These are phyloP conservation scores for Galium porrigens DNA, from an alignment of 305 asterid species.

Conservation along the genomic window DNA sequence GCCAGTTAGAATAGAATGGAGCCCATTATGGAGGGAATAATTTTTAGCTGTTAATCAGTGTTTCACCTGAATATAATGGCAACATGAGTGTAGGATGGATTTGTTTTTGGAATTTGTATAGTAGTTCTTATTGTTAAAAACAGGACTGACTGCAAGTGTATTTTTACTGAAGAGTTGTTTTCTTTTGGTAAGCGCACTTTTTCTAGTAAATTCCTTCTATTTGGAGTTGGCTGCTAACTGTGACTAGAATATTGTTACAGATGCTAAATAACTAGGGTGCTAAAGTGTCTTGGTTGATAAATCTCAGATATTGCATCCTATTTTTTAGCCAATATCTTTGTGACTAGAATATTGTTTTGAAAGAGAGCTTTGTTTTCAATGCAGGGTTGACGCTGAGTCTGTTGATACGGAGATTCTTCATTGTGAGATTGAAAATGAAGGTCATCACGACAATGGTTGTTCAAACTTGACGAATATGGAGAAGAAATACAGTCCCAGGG, in stretches of 20 bases:
- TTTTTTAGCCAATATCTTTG: background rate
- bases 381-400: conserved; percentile 28
- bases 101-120: background rate
- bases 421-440: conserved; percentile 32
- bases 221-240: background rate
- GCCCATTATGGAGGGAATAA: background rate
- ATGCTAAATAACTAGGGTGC: background rate
- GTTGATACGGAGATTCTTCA: conserved; percentile 30
- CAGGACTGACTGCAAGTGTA: background rate
- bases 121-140: background rate
- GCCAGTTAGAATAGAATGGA: no score
- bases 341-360: conserved; percentile 10
- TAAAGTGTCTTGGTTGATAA: background rate
- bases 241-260: background rate
- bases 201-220: background rate
- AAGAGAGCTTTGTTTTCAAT: conserved; percentile 14
- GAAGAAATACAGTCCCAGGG: conserved; percentile 32
- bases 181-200: background rate
- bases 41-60: background rate
- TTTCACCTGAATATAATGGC: background rate
- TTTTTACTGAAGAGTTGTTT: background rate
- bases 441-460: conserved; percentile 36
- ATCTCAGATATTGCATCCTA: background rate
- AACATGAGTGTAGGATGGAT: background rate
- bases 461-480: conserved; percentile 41